Percentiles rank a stretch among this genome's conserved stretches.
Conservation (phyloP, 495 filamentous ascomycete genomes). For the Cudoniella acicularis region DNA sequence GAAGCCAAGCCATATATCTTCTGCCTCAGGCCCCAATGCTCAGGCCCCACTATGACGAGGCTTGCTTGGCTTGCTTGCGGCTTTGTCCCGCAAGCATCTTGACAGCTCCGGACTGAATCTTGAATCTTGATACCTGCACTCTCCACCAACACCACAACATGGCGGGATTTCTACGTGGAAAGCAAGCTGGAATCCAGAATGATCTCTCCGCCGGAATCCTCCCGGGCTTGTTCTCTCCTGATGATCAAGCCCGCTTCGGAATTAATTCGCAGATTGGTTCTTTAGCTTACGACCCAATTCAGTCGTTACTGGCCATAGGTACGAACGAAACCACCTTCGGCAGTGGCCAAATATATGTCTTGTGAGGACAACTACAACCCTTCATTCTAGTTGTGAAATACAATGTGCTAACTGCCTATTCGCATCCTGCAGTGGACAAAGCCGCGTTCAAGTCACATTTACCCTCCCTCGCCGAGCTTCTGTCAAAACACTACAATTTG, state of each 20-base stretch:
- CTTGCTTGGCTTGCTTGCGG: no score
- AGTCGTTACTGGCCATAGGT: conserved; percentile 90
- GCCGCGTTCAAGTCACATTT: conserved; percentile 68
- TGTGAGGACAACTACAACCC: no score
- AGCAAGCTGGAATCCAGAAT: conserved; percentile 87
- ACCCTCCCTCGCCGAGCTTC: conserved; percentile 61
- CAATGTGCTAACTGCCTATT: no score
- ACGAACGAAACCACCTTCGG: conserved; percentile 67
- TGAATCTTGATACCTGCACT: no score
- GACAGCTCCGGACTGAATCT: no score
- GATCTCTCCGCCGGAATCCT: conserved; percentile 80
- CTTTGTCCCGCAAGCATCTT: no score
- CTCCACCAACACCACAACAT: conserved; percentile 14
- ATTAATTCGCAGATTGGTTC: conserved; percentile 82
- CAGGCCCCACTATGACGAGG: no score
- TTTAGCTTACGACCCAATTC: conserved; percentile 86
- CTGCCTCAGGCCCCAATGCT: no score
- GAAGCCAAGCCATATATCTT: no score
- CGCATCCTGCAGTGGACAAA: no score
- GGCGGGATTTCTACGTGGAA: conserved; percentile 83
- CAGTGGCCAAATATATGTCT: conserved; percentile 62
- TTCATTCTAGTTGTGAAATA: no score
- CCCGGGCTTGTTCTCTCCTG: conserved; percentile 71
- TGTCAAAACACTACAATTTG: conserved; percentile 69
- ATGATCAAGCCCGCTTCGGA: conserved; percentile 81